Evolutionary conservation across 805 yeast genomes (phyloP).

Genomic region (Teunomyces aglyptinius): DNA sequence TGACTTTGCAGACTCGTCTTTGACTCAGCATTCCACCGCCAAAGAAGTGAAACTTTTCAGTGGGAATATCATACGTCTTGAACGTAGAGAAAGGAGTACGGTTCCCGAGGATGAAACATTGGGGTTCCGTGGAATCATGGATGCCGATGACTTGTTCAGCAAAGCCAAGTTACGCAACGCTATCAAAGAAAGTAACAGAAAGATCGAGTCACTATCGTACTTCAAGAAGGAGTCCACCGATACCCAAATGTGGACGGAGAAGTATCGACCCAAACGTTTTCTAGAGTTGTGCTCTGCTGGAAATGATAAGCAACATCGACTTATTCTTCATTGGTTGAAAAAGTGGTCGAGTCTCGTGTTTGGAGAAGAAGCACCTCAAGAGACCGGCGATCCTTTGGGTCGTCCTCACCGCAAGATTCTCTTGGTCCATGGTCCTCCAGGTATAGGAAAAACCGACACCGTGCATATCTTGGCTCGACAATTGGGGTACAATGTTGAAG

Average conservation of each 20-base stretch:
- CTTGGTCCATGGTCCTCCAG: constrained; percentile 88
- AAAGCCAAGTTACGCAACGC: constrained; percentile 10
- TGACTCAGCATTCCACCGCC: neutral
- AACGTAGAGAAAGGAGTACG: neutral
- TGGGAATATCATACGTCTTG: constrained; percentile 11
- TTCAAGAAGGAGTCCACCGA: neutral
- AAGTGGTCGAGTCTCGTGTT: constrained; percentile 37
- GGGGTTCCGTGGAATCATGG: constrained; percentile 7
- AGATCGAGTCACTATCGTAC: neutral
- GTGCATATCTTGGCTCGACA: constrained; percentile 83
- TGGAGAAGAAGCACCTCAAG: constrained; percentile 17
- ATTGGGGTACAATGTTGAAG: constrained; percentile 76
- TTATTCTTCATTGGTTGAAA: constrained; percentile 39
- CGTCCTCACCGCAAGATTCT: constrained; percentile 55
- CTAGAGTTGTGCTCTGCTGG: constrained; percentile 43
- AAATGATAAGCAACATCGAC: constrained; percentile 41
- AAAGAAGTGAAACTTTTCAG: constrained; percentile 11
- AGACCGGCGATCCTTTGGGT: constrained; percentile 27
- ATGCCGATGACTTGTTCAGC: constrained; percentile 13
- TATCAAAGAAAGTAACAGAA: constrained; percentile 5
- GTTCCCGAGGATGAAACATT: neutral
- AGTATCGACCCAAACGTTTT: constrained; percentile 36
- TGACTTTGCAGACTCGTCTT: neutral
- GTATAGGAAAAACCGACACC: constrained; percentile 87
- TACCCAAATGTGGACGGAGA: constrained; percentile 36